Percentiles rank a stretch among this genome's conserved stretches.
These are phyloP conservation scores for Glycine latifolia DNA, from an alignment of 306 rosid genomes.

Conservation along the genomic window DNA sequence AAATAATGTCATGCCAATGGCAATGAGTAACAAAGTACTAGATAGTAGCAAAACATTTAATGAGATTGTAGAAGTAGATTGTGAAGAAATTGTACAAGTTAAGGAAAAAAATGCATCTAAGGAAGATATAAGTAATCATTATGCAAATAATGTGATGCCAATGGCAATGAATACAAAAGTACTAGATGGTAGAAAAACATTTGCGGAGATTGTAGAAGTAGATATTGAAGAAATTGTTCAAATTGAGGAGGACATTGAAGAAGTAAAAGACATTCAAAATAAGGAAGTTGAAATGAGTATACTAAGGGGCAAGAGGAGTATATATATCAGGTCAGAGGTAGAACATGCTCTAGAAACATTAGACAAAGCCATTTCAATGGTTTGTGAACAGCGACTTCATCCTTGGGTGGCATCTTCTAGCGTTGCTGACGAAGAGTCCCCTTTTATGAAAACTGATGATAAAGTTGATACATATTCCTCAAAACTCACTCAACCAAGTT, in stretches of 20 bases:
- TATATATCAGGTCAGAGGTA: slow-evolving; percentile 66
- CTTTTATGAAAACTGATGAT: slow-evolving; percentile 23
- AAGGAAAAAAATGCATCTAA: slow-evolving; percentile 25
- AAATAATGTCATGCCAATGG: slow-evolving; percentile 33
- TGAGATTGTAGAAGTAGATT: slow-evolving; percentile 76
- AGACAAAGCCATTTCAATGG: slow-evolving; percentile 66
- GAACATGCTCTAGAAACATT: slow-evolving; percentile 74
- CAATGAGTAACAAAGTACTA: slow-evolving; percentile 25
- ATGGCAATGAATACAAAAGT: slow-evolving; percentile 26
- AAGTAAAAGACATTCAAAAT: slow-evolving; percentile 22
- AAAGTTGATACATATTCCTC: slow-evolving; percentile 38
- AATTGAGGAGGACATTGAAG: slow-evolving; percentile 45
- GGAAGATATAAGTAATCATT: slow-evolving; percentile 38
- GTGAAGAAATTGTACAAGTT: slow-evolving; percentile 43
- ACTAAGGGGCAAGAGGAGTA: slow-evolving; percentile 42
- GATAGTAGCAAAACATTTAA: slow-evolving; percentile 43
- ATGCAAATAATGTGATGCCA: slow-evolving; percentile 36
- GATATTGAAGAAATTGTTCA: slow-evolving; percentile 49
- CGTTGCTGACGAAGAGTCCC: slow-evolving; percentile 30
- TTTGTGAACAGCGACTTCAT: slow-evolving; percentile 50
- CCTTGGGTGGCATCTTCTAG: slow-evolving; percentile 41
- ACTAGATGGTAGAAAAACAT: slow-evolving; percentile 37
- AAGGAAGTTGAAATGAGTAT: slow-evolving; percentile 33
- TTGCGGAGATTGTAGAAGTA: slow-evolving; percentile 75
- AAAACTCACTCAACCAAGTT: slow-evolving; percentile 21